These are phyloP conservation scores for Agrocybe praecox DNA, from an alignment of 768 basidiomycete species.

Conservation along the genomic window DNA sequence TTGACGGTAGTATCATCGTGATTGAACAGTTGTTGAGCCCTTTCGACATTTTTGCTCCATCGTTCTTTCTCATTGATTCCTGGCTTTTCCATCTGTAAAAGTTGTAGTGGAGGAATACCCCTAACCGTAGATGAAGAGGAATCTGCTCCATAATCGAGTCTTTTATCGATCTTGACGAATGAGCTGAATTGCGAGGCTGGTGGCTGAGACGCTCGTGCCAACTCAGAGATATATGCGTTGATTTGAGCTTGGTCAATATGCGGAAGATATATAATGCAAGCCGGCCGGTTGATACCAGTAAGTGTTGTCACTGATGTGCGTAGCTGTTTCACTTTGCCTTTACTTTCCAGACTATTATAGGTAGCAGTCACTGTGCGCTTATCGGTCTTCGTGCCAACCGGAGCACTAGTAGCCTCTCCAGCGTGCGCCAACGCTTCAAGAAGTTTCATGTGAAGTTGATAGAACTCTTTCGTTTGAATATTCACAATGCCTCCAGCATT, in stretches of 20 bases:
- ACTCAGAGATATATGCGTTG: slow-evolving; percentile 56
- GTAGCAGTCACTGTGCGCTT: slow-evolving; percentile 69
- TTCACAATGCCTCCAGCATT: slow-evolving; percentile 69
- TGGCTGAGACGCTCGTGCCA: slow-evolving; percentile 43
- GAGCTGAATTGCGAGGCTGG: slow-evolving; percentile 33
- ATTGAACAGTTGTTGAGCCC: slow-evolving; percentile 54
- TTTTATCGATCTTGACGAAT: slow-evolving; percentile 55
- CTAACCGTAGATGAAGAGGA: slow-evolving; percentile 25
- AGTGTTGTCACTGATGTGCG: slow-evolving; percentile 62
- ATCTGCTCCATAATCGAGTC: slow-evolving; percentile 56
- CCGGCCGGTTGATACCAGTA: slow-evolving; percentile 60
- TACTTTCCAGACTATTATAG: slow-evolving; percentile 61
- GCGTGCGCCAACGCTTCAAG: slow-evolving; percentile 56
- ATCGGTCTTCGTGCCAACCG: slow-evolving; percentile 68
- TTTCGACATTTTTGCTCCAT: slow-evolving; percentile 45
- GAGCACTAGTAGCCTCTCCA: slow-evolving; percentile 73
- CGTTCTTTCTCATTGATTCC: slow-evolving; percentile 42
- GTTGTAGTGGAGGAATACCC: slow-evolving; percentile 42
- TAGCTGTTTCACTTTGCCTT: slow-evolving; percentile 70
- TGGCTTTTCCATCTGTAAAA: slow-evolving; percentile 49
- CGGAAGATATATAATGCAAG: slow-evolving; percentile 69
- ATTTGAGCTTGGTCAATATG: slow-evolving; percentile 54
- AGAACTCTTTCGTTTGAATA: slow-evolving; percentile 68
- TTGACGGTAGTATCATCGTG: slow-evolving; percentile 57
- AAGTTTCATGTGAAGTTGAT: slow-evolving; percentile 65